Base-by-base conservation (phyloP, 441 rosid species). In the Erodium trifolium region DNA sequence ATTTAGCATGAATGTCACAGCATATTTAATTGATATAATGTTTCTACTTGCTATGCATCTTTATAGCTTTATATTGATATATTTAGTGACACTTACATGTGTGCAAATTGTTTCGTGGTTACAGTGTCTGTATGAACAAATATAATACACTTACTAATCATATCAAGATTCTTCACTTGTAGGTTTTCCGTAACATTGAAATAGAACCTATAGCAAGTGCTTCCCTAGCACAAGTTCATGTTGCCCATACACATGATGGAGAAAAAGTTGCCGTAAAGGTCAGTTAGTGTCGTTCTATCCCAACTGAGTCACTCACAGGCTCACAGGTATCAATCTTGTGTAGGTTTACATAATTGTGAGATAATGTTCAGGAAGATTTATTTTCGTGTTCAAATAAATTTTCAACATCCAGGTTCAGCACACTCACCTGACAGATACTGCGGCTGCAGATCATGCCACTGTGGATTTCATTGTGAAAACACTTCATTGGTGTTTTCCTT, bases 161-260 rank as follows among this genome's bases (percentile, higher is more conserved):
- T 72, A 1, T 73, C 13, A 60, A 60, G 19, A 65, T 18, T 69
- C 77, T 69, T 60, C 29, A 41, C 72, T 39, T 72, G 60, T 80
- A 91, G 97, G 78, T 91, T 37, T 94, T 89, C 70, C 76, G 76
- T 51, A 93, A 94, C 39, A 90, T 94, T 78, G 90, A 94, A 72
- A 91, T 93, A 68, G 88, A 82, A 78, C 97, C 97, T 0, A 82
- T 94, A 68, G 99, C 97, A 63, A 94, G 97, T 81, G 97, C 99
- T 77, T 91, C 99, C 70, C 93, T 94, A 67, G 99, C 99, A 65
- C 97, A 94, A 90, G 98, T 94, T 81, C 99, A 94, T 84, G 89
- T 88, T 78, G 98, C 98, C 70, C 81, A 71, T 19, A 88, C 84
- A 0, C 82, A 31, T 68, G 89, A 81, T 68, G 97, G 97, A 35